Evolutionary conservation across 805 yeast species (phyloP).

Genomic region (Wickerhamiella brachini): DNA sequence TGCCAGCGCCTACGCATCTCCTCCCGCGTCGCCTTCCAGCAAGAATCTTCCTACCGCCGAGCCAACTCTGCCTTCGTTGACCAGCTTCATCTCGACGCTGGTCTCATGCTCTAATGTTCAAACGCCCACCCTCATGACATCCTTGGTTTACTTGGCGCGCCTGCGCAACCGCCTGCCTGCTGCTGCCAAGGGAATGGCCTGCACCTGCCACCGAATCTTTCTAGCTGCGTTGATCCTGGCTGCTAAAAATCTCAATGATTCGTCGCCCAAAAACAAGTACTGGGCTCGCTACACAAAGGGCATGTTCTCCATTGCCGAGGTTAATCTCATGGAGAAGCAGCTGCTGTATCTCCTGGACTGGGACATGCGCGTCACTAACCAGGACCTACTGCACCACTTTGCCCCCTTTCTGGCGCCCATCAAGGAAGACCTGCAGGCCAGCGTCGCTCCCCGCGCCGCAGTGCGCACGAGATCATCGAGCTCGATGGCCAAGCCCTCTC

Average conservation of each 20-base stretch:
- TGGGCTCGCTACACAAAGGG: slow-evolving; percentile 93
- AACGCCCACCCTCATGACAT: slow-evolving; percentile 88
- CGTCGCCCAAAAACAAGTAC: slow-evolving; percentile 89
- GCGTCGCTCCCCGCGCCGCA: background rate
- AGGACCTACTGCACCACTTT: slow-evolving; percentile 55
- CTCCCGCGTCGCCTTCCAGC: slow-evolving; percentile 15
- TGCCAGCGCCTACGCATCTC: slow-evolving; percentile 12
- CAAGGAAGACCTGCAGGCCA: slow-evolving; percentile 27
- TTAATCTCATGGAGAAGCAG: slow-evolving; percentile 85
- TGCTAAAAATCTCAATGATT: slow-evolving; percentile 88
- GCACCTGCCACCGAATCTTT: slow-evolving; percentile 87
- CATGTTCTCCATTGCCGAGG: slow-evolving; percentile 57
- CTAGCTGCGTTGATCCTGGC: slow-evolving; percentile 78
- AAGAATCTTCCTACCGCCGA: slow-evolving; percentile 10
- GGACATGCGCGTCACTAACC: slow-evolving; percentile 59
- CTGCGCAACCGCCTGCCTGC: slow-evolving; percentile 68
- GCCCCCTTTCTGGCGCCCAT: slow-evolving; percentile 68
- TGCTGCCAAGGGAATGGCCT: slow-evolving; percentile 74
- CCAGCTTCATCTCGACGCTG: slow-evolving; percentile 51
- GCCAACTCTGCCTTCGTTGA: slow-evolving; percentile 22
- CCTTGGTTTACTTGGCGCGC: slow-evolving; percentile 69
- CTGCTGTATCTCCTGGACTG: slow-evolving; percentile 70
- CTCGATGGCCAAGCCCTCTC: background rate
- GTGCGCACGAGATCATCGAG: background rate
- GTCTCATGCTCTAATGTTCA: slow-evolving; percentile 80